Evolutionary conservation across 208 protist genomes (phyloP).

Genomic region (Spongospora subterranea): DNA sequence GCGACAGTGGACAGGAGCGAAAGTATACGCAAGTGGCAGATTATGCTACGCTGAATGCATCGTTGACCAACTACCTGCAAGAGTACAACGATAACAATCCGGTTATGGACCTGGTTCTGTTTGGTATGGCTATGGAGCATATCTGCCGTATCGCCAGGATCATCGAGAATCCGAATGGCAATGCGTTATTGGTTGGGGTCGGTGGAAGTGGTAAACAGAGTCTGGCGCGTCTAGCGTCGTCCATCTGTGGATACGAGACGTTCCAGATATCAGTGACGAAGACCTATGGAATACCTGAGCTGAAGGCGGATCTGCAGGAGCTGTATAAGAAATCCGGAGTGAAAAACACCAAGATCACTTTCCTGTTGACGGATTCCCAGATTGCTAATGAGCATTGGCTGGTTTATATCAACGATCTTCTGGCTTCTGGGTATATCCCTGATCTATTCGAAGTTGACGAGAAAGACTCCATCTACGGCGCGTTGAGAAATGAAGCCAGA

Average conservation of each 20-base stretch:
- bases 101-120: slow-evolving; percentile 95
- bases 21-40: slow-evolving; percentile 69
- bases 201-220: slow-evolving; percentile 81
- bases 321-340: slow-evolving; percentile 93
- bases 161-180: slow-evolving; percentile 90
- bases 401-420: slow-evolving; percentile 85
- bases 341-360: slow-evolving; percentile 88
- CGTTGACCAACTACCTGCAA: slow-evolving; percentile 85
- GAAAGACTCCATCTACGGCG: slow-evolving; percentile 76
- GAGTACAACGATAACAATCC: slow-evolving; percentile 93
- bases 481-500: slow-evolving; percentile 76
- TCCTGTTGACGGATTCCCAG: slow-evolving; percentile 96
- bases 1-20: neutral
- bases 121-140: slow-evolving; percentile 96
- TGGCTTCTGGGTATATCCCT: slow-evolving; percentile 76
- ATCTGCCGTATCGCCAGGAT: slow-evolving; percentile 93
- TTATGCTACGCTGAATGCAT: slow-evolving; percentile 80
- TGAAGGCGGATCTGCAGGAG: slow-evolving; percentile 91
- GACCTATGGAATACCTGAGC: slow-evolving; percentile 92
- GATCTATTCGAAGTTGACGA: slow-evolving; percentile 77
- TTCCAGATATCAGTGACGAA: slow-evolving; percentile 95
- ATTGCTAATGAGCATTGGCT: slow-evolving; percentile 94
- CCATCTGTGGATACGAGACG: slow-evolving; percentile 93
- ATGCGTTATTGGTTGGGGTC: slow-evolving; percentile 89
- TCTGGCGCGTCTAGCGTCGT: slow-evolving; percentile 89